Base-by-base conservation (phyloP, 192 early-diverging fungal species). In the Powellomyces hirtus region DNA sequence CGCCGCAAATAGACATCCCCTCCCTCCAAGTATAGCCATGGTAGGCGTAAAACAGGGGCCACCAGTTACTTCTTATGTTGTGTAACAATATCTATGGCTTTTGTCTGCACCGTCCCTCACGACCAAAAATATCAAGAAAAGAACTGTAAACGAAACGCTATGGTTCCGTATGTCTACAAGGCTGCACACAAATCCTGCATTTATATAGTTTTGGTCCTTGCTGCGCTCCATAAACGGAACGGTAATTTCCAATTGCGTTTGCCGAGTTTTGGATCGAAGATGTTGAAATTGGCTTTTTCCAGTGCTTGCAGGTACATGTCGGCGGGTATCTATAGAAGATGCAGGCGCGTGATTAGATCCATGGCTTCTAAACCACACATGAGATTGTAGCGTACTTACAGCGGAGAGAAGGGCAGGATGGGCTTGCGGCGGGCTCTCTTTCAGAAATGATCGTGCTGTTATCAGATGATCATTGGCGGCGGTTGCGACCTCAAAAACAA, bases 401-500 rank as follows among this genome's bases (percentile, higher is more conserved):
- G 87, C 85, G 1, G 85, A 64, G 56, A 96, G 74, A 35, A 94
- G 73, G 18, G 88, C 92, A 24, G 93, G 89, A 4, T 89, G 71
- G 4, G 87, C 91, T 27, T 75, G 70, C 52, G 63, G 75, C 0
- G 90, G 89, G n/a, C 83, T 74, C 31, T 78, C 73, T 72, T 63
- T 72, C 69, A 79, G 73, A 66, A 86, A 86, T 59, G 81, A 85
- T 67, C 89, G 85, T 34, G 81, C 90, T 35, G 82, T 91, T 50
- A 84, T 77, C 55, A 89, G 75, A 70, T 89, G 94, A 77, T 86
- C 91, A 79, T 87, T 87, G 55, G 88, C 94, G 40, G 79, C 76
- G 4, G 92, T 92, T 0, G 96, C 94, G 60, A 98, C 79, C 26
- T 95, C 93, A 70, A 94, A 90, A 6, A 95, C 85, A 1, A 88